These are phyloP conservation scores for Falciphora oryzae DNA, from an alignment of 2,329 filamentous ascomycete species.

Conservation along the genomic window DNA sequence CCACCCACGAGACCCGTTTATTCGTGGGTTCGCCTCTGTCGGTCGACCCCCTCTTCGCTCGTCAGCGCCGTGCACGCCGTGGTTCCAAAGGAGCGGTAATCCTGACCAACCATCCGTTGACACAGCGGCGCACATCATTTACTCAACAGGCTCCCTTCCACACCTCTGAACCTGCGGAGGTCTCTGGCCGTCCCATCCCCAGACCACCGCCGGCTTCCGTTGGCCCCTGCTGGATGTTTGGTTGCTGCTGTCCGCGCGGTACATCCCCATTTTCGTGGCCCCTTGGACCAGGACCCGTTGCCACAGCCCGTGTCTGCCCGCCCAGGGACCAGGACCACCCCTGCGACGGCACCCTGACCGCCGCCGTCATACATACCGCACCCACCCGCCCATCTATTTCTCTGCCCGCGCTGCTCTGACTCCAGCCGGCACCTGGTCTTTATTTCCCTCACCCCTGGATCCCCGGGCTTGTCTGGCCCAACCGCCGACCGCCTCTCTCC, in stretches of 20 bases:
- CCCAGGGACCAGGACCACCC: not conserved
- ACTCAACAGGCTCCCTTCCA: not conserved
- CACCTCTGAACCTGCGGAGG: not conserved
- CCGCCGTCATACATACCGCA: not conserved
- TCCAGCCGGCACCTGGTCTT: not conserved
- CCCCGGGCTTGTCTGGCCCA: not conserved
- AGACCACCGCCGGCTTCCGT: not conserved
- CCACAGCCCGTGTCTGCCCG: not conserved
- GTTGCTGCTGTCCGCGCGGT: not conserved
- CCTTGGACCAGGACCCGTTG: not conserved
- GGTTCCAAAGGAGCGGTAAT: not conserved
- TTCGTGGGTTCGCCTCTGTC: not conserved
- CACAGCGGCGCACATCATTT: not conserved
- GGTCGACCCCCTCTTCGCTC: not conserved
- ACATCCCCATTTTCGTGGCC: not conserved
- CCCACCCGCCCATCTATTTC: not conserved
- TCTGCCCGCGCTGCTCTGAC: not conserved
- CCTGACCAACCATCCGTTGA: not conserved
- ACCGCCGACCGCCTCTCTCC: constrained; percentile 1
- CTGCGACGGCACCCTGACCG: not conserved
- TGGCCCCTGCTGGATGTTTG: not conserved
- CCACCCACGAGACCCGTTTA: constrained; percentile 1
- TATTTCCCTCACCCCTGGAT: not conserved
- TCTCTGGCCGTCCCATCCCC: not conserved
- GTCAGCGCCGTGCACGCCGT: not conserved